These are phyloP conservation scores for Friedmanniomyces simplex DNA, from an alignment of 495 filamentous ascomycete species.

Conservation along the genomic window DNA sequence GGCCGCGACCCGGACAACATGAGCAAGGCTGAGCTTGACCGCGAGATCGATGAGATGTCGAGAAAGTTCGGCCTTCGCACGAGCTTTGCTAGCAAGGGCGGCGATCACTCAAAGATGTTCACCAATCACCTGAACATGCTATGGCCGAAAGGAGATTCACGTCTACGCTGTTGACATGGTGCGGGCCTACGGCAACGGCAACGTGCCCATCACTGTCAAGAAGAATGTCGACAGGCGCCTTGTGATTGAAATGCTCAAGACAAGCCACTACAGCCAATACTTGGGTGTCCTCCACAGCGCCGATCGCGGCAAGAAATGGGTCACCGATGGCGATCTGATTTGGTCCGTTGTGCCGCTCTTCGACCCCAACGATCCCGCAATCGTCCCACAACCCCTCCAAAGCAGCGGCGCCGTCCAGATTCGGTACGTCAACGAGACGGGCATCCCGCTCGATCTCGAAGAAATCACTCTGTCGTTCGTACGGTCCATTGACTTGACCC, in stretches of 20 bases:
- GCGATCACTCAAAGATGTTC: background rate
- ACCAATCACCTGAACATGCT: conserved; percentile 10
- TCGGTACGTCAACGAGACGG: conserved; percentile 7
- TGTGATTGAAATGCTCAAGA: too few relatives aligned
- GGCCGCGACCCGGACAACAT: too few relatives aligned
- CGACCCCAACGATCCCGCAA: background rate
- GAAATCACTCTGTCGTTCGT: background rate
- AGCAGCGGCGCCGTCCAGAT: background rate
- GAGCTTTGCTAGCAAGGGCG: too few relatives aligned
- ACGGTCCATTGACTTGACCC: background rate
- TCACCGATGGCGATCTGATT: conserved; percentile 9
- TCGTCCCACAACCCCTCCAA: background rate
- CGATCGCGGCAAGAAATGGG: background rate
- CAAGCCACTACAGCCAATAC: too few relatives aligned
- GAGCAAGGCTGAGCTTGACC: too few relatives aligned
- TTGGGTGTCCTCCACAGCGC: too few relatives aligned
- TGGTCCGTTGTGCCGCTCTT: conserved; percentile 6
- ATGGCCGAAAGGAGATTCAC: background rate
- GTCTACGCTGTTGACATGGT: background rate
- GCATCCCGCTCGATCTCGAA: background rate
- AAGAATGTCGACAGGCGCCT: background rate
- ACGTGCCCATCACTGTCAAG: background rate
- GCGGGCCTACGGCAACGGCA: background rate
- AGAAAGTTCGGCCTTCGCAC: too few relatives aligned
- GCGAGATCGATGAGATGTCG: too few relatives aligned